Evolutionary conservation across 371 early-diverging fungal species (phyloP).

Genomic region (Lichtheimia ornata): DNA sequence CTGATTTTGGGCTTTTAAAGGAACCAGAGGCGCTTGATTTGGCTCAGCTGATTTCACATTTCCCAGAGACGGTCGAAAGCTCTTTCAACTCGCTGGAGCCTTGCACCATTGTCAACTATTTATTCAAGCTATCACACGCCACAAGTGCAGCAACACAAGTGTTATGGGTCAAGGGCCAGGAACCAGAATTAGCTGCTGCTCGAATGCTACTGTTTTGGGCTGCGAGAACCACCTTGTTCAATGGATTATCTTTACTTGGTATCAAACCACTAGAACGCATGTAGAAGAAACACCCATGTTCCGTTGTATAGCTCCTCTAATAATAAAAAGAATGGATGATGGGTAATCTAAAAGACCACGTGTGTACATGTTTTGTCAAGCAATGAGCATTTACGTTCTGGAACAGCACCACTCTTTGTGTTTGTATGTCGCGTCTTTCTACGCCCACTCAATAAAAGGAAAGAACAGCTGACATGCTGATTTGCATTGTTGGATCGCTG

Average conservation of each 20-base stretch:
- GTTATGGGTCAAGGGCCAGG: slow-evolving; percentile 74
- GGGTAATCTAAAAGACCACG: too few relatives aligned
- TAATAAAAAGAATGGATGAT: too few relatives aligned
- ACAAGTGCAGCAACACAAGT: slow-evolving; percentile 73
- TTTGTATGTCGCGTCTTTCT: too few relatives aligned
- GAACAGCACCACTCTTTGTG: too few relatives aligned
- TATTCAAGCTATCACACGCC: slow-evolving; percentile 78
- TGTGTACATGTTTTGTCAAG: too few relatives aligned
- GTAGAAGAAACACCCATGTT: slow-evolving; percentile 40
- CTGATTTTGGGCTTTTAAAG: slow-evolving; percentile 52
- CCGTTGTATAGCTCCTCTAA: too few relatives aligned
- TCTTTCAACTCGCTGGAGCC: slow-evolving; percentile 78
- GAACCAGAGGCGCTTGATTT: slow-evolving; percentile 76
- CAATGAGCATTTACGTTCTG: too few relatives aligned
- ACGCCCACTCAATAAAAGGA: too few relatives aligned
- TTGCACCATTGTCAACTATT: slow-evolving; percentile 83
- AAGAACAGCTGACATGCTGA: too few relatives aligned
- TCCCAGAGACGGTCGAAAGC: slow-evolving; percentile 76
- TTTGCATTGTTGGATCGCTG: too few relatives aligned
- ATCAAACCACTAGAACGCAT: slow-evolving; percentile 81
- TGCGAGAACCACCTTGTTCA: slow-evolving; percentile 77
- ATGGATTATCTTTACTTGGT: slow-evolving; percentile 79
- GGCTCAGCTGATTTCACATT: slow-evolving; percentile 76
- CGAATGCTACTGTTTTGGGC: slow-evolving; percentile 77
- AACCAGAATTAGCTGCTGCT: slow-evolving; percentile 71